Base-by-base conservation (phyloP, 2,329 filamentous ascomycete genomes). In the Rutstroemia sp. region DNA sequence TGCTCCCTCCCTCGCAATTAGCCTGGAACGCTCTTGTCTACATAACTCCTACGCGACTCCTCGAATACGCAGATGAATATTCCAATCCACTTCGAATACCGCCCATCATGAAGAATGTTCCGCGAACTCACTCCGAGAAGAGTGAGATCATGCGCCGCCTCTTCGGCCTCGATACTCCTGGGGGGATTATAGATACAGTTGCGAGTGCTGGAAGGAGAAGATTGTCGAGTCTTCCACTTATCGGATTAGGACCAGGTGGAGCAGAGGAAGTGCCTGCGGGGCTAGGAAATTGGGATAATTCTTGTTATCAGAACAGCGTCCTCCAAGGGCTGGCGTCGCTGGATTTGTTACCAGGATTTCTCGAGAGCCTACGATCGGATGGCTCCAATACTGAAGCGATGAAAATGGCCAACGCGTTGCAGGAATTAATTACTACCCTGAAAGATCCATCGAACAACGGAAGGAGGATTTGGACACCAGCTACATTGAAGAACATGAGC, bases 261-360 rank as follows among this genome's bases (percentile, higher is more conserved):
- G 70, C 70, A 23, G 66, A 71, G 23, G 73, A 78, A 46, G 71
- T 72, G 34, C 87, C 77, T 50, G 78, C 76, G 1, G 94, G 94
- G 0, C 74, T 97, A 53, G 90, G 89, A 9, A 99, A 99, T 70
- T 86, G 85, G 74, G 89, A 95, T 74, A 96, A 96, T 69, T 96
- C 91, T 1, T 97, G 94, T 75, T 99, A 95, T 70, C 94, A 97
- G 72, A 99, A 99, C 71, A 96, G 92, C 68, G 86, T 96, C 19
- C 82, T 99, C 10, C 91, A 96, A 70, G 85, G 86, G 6, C 75
- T 97, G 44, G 85, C 92, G 1, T 87, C 92, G 4, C 76, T 97
- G 30, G 78, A 80, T 17, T 80, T 86, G 4, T 75, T 97, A 30
- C 79, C 81, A 25, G 74, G 73, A 2, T 94, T 90, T 65, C 78